These are phyloP conservation scores for Exobasidium cylindrosporum DNA, from an alignment of 1,284 basidiomycete genomes.

Conservation along the genomic window DNA sequence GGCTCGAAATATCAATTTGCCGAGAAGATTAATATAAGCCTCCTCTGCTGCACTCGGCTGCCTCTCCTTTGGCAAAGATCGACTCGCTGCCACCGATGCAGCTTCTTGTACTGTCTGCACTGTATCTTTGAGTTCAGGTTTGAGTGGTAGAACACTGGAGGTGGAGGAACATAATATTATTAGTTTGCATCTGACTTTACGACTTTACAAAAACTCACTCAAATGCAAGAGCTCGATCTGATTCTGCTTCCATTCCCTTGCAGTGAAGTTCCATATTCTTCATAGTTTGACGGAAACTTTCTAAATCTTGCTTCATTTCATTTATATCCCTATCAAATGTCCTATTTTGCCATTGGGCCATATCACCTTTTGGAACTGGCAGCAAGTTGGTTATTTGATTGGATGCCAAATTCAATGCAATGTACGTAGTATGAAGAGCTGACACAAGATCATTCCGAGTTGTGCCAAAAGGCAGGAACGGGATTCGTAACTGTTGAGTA, in stretches of 20 bases:
- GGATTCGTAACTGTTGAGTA: conserved; percentile 57
- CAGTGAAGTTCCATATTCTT: background rate
- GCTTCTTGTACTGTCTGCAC: conserved; percentile 1
- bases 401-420: conserved; percentile 69
- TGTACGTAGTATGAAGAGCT: conserved; percentile 72
- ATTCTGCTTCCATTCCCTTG: background rate
- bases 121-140: background rate
- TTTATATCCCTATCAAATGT: background rate
- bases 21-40: background rate
- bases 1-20: background rate
- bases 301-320: background rate
- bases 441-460: conserved; percentile 70
- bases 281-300: background rate
- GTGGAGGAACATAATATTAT: background rate
- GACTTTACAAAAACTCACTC: background rate
- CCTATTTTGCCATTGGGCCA: background rate
- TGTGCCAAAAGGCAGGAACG: conserved; percentile 64
- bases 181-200: background rate
- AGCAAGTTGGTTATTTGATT: conserved; percentile 67
- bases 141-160: background rate
- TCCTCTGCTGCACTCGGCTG: background rate
- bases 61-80: background rate
- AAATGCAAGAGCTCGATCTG: background rate
- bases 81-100: background rate
- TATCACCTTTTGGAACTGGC: conserved; percentile 56